Evolutionary conservation across 352 stramenopile species (phyloP).

Genomic region (Phytophthora pseudosyringae): DNA sequence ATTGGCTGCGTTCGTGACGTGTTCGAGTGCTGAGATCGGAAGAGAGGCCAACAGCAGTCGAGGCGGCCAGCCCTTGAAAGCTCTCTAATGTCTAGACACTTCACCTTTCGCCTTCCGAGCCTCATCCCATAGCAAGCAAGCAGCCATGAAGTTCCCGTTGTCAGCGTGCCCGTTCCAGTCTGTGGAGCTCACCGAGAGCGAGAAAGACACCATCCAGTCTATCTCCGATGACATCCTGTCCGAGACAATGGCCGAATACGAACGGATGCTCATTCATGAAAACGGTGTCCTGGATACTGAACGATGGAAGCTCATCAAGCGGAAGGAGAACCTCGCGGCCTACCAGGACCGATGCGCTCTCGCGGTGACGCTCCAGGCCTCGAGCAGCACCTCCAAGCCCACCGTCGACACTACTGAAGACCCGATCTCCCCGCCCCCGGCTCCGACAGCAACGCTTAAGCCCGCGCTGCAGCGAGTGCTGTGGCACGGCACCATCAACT

Average conservation of each 20-base stretch:
- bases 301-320: conserved; percentile 58
- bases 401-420: conserved; percentile 14
- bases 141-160: conserved; percentile 46
- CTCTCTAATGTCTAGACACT: conserved; percentile 16
- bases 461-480: conserved; percentile 27
- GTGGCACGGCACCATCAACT: conserved; percentile 50
- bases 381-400: conserved; percentile 30
- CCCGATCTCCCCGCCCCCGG: conserved; percentile 21
- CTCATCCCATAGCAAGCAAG: conserved; percentile 1
- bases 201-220: conserved; percentile 31
- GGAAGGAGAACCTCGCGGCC: conserved; percentile 51
- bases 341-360: conserved; percentile 53
- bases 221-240: conserved; percentile 32
- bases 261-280: conserved; percentile 40
- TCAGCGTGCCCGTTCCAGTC: conserved; percentile 42
- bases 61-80: neutral
- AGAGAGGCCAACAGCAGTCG: conserved; percentile 18
- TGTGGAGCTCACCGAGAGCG: conserved; percentile 29
- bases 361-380: conserved; percentile 36
- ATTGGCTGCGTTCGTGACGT: neutral
- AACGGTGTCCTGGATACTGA: conserved; percentile 47
- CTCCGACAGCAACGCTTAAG: conserved; percentile 10
- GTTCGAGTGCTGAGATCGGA: conserved; percentile 1
- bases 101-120: conserved; percentile 20
- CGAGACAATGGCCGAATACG: conserved; percentile 50